Conservation (phyloP, 345 rosid species). For the Salix dunnii region DNA sequence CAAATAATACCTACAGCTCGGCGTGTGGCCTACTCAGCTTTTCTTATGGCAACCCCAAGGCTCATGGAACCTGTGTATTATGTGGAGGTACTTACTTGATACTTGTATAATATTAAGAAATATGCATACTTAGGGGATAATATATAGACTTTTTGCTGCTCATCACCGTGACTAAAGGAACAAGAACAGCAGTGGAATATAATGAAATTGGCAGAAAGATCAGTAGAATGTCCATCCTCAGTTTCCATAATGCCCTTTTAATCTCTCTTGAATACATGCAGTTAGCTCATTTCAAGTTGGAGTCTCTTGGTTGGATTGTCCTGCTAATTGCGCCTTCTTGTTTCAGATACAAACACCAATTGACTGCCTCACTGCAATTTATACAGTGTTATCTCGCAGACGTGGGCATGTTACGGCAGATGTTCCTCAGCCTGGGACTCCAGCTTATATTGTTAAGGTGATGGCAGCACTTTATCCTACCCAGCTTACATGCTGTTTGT, state of each 20-base stretch:
- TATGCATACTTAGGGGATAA: not conserved
- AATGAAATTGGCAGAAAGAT: not conserved
- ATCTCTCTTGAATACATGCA: not conserved
- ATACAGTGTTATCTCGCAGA: conserved; percentile 85
- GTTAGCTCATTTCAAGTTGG: not conserved
- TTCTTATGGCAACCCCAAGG: conserved; percentile 95
- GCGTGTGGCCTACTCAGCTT: conserved; percentile 90
- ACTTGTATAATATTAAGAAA: not conserved
- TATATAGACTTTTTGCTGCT: not conserved
- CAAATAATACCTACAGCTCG: conserved; percentile 98
- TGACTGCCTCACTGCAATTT: conserved; percentile 91
- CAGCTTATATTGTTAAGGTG: conserved; percentile 93
- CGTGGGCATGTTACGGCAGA: conserved; percentile 98
- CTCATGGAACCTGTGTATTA: conserved; percentile 99
- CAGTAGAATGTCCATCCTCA: not conserved
- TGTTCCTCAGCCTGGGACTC: conserved; percentile 98
- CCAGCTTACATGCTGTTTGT: not conserved
- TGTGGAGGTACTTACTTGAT: conserved; percentile 63
- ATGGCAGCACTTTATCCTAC: not conserved
- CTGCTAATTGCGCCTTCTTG: not conserved
- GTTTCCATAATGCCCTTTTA: not conserved
- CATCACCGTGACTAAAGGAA: not conserved
- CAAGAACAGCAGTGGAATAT: not conserved
- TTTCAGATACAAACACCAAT: conserved; percentile 96
- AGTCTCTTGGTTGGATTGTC: not conserved